Base-by-base conservation (phyloP, 257 asterid genomes). In the Rehmannia glutinosa region DNA sequence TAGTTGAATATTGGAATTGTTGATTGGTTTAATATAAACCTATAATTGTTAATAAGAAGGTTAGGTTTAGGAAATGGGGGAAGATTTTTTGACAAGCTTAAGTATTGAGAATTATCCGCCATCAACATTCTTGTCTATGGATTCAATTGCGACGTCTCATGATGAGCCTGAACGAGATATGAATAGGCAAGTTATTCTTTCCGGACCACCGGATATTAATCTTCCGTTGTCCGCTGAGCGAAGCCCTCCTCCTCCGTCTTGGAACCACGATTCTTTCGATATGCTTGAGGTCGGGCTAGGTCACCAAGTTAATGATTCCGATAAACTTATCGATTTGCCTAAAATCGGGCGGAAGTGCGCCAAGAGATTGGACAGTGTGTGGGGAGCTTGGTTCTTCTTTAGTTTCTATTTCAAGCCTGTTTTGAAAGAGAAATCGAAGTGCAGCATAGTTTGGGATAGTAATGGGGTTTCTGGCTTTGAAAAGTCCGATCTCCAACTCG, bases 351-450 rank as follows among this genome's bases (percentile, higher is more conserved):
- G 78, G 24, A 83, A 80, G 62, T 77, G 76, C 50, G 80, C 83
- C 47, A 83, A 83, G 78, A 72, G 69, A 43, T 62, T 80, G 75
- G 88, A 83, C 43, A 83, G 85, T 55, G 76, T 77, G 56, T 83
- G 85, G 88, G 85, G 88, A 42, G 88, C 88, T 66, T 83, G 88
- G 88, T 77, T 83, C 75, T 83, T 83, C 85, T 83, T 80, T 58
- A 74, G 73, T 38, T 83, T 77, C 80, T 83, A 83, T 42, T 83
- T 83, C 76, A 83, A 77, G 76, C 85, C 85, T 7, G 88, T 83
- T n/a, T 52, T 83, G 25, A 80, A 83, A 39, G 83, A 77, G 4
- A 83, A 80, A 27, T 77, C 80, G 0, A 83, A 83, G 76, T 76
- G 84, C 75, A 80, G 52, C 21, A 13, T 77, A 5, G 76, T 75